Conservation (phyloP, 371 early-diverging fungal genomes). For the Mortierella sp. region DNA sequence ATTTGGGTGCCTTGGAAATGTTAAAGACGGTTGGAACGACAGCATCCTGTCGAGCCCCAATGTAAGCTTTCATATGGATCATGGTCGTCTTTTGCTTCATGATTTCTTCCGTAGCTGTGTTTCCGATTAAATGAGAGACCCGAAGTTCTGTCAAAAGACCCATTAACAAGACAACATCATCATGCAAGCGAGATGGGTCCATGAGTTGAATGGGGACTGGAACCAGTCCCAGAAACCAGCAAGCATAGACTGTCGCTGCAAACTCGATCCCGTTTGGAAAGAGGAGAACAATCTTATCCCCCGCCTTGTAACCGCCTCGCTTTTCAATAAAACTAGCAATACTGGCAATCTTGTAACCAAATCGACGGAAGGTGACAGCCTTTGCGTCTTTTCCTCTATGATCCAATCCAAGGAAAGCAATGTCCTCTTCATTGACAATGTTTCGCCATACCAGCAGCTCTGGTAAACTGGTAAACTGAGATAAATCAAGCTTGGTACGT, state of each 20-base stretch:
- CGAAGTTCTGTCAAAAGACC: slow-evolving; percentile 64
- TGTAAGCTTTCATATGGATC: slow-evolving; percentile 6
- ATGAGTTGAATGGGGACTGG: slow-evolving; percentile 74
- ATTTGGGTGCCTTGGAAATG: slow-evolving; percentile 61
- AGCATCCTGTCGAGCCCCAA: slow-evolving; percentile 4
- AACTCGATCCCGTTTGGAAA: slow-evolving; percentile 75
- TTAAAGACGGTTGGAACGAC: slow-evolving; percentile 57
- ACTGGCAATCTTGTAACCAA: slow-evolving; percentile 67
- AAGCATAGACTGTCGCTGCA: slow-evolving; percentile 74
- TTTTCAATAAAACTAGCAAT: slow-evolving; percentile 65
- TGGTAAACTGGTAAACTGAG: slow-evolving; percentile 64
- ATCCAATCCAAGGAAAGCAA: slow-evolving; percentile 67
- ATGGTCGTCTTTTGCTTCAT: slow-evolving; percentile 60
- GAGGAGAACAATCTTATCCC: slow-evolving; percentile 67
- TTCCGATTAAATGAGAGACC: slow-evolving; percentile 63
- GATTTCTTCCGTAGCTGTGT: slow-evolving; percentile 65
- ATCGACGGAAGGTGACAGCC: slow-evolving; percentile 68
- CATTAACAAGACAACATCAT: slow-evolving; percentile 69
- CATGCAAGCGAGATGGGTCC: slow-evolving; percentile 66
- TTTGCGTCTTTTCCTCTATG: slow-evolving; percentile 62
- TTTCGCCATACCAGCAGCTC: slow-evolving; percentile 76
- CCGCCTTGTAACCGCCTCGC: slow-evolving; percentile 62
- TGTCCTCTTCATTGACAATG: slow-evolving; percentile 63
- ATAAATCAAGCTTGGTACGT: slow-evolving; percentile 66
- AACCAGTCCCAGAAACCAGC: slow-evolving; percentile 75